A percentile compares a stretch with the other conserved stretches of the same genome.
phyloP scores from a whole-genome alignment of 345 rosid species.

The Pistacia vera region DNA sequence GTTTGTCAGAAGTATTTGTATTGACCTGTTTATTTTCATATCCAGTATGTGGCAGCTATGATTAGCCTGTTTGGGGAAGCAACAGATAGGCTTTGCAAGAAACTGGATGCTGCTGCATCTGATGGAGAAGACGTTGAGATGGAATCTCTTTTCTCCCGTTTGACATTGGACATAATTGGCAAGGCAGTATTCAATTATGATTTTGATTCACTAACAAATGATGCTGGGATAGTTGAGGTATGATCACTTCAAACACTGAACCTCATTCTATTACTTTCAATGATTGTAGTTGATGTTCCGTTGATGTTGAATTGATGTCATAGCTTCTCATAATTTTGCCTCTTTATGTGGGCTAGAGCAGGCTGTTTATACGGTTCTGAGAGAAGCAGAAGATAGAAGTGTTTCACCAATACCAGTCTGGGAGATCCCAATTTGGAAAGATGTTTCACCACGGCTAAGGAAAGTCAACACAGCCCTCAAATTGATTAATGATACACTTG shows the following conservation, averaged over 20 bases:
- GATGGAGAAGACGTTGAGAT: constrained; percentile 85
- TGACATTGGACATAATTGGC: constrained; percentile 92
- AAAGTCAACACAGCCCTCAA: constrained; percentile 76
- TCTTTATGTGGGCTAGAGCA: constrained; percentile 25
- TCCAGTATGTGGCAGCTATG: constrained; percentile 94
- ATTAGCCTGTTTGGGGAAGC: constrained; percentile 81
- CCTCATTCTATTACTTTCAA: not conserved
- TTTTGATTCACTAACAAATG: constrained; percentile 88
- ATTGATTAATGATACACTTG: constrained; percentile 72
- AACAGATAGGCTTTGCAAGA: constrained; percentile 82
- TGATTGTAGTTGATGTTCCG: not conserved
- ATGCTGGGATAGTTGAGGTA: constrained; percentile 97
- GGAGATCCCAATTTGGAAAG: constrained; percentile 97
- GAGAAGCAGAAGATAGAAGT: constrained; percentile 98
- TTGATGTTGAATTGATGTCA: not conserved
- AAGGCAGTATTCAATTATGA: constrained; percentile 96
- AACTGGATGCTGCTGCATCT: constrained; percentile 77
- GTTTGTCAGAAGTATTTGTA: not conserved
- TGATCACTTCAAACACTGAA: not conserved
- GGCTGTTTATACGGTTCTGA: constrained; percentile 91
- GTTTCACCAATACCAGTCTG: constrained; percentile 88
- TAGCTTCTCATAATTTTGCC: not conserved
- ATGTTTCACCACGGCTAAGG: constrained; percentile 83
- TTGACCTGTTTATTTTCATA: constrained; percentile 10
- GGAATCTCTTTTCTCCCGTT: constrained; percentile 95